These are phyloP conservation scores for Fusarium penzigii DNA, from an alignment of 2,329 filamentous ascomycete genomes.

Conservation along the genomic window DNA sequence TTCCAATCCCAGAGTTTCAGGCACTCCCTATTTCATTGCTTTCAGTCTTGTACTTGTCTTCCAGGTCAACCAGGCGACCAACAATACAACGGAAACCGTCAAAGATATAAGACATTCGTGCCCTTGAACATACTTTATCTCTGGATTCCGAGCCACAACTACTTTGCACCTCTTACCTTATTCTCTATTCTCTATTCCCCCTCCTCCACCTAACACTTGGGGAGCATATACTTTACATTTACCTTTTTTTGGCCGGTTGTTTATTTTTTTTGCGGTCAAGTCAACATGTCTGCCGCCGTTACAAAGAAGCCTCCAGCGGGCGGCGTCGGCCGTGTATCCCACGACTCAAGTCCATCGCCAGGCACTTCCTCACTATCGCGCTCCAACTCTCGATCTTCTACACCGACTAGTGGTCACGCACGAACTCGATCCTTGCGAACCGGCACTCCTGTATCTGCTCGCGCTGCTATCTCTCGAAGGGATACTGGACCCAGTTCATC, in stretches of 20 bases:
- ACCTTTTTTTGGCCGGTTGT: neutral
- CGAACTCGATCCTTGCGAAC: conserved; percentile 67
- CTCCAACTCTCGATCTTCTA: conserved; percentile 45
- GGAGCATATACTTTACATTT: neutral
- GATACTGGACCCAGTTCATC: conserved; percentile 49
- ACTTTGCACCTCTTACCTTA: neutral
- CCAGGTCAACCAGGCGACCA: conserved; percentile 27
- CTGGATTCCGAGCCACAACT: conserved; percentile 2
- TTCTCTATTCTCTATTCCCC: too few species aligned
- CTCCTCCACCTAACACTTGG: neutral
- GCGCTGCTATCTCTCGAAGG: conserved; percentile 67
- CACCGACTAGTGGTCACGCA: conserved; percentile 41
- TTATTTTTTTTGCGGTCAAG: neutral
- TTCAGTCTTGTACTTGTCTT: conserved; percentile 17
- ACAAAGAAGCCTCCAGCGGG: conserved; percentile 55
- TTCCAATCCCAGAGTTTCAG: neutral
- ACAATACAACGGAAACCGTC: conserved; percentile 12
- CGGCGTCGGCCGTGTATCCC: conserved; percentile 48
- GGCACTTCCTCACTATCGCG: conserved; percentile 40
- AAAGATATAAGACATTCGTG: conserved; percentile 10
- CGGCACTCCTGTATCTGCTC: conserved; percentile 70
- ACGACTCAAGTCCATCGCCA: conserved; percentile 38
- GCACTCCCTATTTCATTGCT: conserved; percentile 28
- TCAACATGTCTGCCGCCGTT: conserved; percentile 51
- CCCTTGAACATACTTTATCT: conserved; percentile 15